Evolutionary conservation across 1,139 yeast genomes (phyloP).

Genomic region (Kazachstania sp.): DNA sequence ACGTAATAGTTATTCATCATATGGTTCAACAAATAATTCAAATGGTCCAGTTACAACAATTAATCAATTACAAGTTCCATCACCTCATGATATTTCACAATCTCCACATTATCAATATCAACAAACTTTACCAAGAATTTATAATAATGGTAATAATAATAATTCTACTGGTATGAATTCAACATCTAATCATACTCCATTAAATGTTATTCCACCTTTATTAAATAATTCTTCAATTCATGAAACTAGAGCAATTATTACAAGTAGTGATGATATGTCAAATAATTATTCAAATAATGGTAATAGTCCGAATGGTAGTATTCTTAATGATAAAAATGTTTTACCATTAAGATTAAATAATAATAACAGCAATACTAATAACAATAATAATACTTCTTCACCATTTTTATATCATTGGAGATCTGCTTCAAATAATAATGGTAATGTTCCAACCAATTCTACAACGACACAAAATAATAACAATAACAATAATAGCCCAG

Average conservation of each 20-base stretch:
- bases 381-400: background rate
- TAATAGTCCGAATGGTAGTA: background rate
- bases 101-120: slow-evolving; percentile 9
- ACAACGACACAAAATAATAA: background rate
- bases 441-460: background rate
- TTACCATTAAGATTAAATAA: slow-evolving; percentile 1
- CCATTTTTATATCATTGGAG: background rate
- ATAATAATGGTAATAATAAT: slow-evolving; percentile 1
- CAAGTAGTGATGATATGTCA: background rate
- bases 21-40: background rate
- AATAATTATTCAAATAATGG: background rate
- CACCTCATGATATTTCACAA: background rate
- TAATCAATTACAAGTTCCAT: slow-evolving; percentile 14
- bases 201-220: slow-evolving; percentile 1
- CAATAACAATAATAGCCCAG: background rate
- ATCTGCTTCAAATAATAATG: background rate
- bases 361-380: background rate
- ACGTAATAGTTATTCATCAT: background rate
- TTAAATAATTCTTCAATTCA: background rate
- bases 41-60: slow-evolving; percentile 6
- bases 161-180: background rate
- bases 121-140: slow-evolving; percentile 7
- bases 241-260: background rate
- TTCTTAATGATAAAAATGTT: background rate
- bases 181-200: background rate